phyloP scores from a whole-genome alignment of 768 basidiomycete genomes.

The Lentinula boryana region DNA sequence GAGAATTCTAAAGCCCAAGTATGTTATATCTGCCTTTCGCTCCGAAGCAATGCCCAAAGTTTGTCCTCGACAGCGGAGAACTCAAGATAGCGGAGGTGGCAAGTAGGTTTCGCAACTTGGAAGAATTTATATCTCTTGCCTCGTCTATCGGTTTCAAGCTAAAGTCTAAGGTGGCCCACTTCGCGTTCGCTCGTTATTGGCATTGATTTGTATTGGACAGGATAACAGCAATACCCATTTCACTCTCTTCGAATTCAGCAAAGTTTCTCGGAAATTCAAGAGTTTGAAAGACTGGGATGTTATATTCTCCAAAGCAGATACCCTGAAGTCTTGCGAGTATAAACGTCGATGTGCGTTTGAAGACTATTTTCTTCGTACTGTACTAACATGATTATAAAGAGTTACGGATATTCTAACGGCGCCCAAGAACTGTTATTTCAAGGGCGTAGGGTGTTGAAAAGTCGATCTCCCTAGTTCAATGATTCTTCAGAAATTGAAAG shows the following conservation, averaged over 20 bases:
- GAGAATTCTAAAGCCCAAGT: constrained; percentile 83
- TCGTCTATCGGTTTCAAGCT: constrained; percentile 68
- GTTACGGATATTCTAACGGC: not conserved
- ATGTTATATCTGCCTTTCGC: constrained; percentile 21
- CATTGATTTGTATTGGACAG: constrained; percentile 30
- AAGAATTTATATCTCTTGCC: constrained; percentile 62
- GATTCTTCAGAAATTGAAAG: not conserved
- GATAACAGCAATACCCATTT: constrained; percentile 83
- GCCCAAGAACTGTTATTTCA: constrained; percentile 10
- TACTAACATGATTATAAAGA: constrained; percentile 1
- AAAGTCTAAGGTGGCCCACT: constrained; percentile 49
- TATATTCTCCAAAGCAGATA: constrained; percentile 41
- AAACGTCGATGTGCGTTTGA: constrained; percentile 57
- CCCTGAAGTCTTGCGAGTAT: constrained; percentile 90
- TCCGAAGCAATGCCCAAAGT: not conserved
- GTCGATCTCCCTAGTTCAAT: constrained; percentile 64
- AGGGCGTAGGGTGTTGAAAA: constrained; percentile 66
- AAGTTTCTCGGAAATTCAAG: constrained; percentile 41
- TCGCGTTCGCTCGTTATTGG: not conserved
- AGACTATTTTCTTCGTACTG: not conserved
- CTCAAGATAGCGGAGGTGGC: constrained; percentile 87
- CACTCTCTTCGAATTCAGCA: constrained; percentile 75
- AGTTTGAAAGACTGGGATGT: constrained; percentile 55
- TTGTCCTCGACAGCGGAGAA: constrained; percentile 50
- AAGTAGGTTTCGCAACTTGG: constrained; percentile 68